Base-by-base conservation (phyloP, 805 yeast genomes). In the Zygotorulaspora florentina region DNA sequence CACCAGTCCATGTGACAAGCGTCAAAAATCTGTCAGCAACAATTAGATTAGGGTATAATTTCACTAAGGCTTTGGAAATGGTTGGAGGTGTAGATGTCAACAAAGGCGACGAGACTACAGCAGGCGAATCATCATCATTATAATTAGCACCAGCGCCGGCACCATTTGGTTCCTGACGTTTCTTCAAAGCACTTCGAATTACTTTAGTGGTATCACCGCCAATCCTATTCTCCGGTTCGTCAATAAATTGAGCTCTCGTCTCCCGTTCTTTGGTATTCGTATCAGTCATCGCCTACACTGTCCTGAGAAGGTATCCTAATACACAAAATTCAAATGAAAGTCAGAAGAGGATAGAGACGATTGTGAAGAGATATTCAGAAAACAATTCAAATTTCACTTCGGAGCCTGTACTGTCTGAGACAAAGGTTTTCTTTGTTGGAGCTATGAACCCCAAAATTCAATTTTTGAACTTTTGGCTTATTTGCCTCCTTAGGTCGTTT, bases 11-110 rank as follows among this genome's bases (percentile, higher is more conserved):
- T 0, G 98, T 90, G 30, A 87, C 65, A 33, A 89, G 73, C 35
- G 87, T 81, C 45, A 89, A 71, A 2, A 78, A 51, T 53, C 81
- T 80, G 63, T 90, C 88, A 8, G 82, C 79, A 1, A 85, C 77
- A 33, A 86, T 73, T 35, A 91, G 71, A 61, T 87, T 87, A 1
- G 98, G 98, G 62, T 91, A 90, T 8, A 95, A 80, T 49, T 80
- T 75, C 33, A 89, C 79, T 42, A 91, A 73, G 2, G 93, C 87
- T 56, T 87, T 85, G 26, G 96, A 83, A 11, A 91, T 87, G 0
- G 89, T 79, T 2, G 96, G 93, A 2, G 98, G 98, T 0, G 99
- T 93, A 1, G 88, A 80, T 1, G 88, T 80, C 31, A 88, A 74
- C 53, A 93, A 73, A 1, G 97, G 96, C 2, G 96, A 85, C 1